Evolutionary conservation across 2,329 filamentous ascomycete species (phyloP).

Genomic region (Microsporum canis): DNA sequence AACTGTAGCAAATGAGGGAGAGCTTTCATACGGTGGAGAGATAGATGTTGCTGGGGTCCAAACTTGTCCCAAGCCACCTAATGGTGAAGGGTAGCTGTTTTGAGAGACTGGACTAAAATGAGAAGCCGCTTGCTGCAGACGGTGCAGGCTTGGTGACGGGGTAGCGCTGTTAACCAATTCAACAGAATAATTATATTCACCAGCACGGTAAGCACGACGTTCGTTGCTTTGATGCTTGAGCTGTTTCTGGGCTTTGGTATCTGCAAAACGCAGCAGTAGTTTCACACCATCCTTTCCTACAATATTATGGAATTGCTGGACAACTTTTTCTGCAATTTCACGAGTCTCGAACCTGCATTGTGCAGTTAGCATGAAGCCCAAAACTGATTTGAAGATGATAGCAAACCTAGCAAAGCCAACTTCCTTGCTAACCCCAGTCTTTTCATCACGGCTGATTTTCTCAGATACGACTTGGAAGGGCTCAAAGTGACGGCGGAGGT

Average conservation of each 20-base stretch:
- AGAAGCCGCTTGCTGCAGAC: slow-evolving; percentile 29
- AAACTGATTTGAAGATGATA: not conserved
- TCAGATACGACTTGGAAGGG: slow-evolving; percentile 65
- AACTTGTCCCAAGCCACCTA: slow-evolving; percentile 27
- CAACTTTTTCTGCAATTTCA: slow-evolving; percentile 80
- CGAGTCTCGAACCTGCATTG: slow-evolving; percentile 67
- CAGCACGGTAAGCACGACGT: slow-evolving; percentile 87
- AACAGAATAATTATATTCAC: slow-evolving; percentile 66
- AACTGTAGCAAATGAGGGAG: not conserved
- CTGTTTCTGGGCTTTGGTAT: slow-evolving; percentile 92
- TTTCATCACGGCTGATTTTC: slow-evolving; percentile 84
- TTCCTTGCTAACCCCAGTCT: slow-evolving; percentile 79
- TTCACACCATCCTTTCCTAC: slow-evolving; percentile 69
- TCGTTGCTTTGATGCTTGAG: slow-evolving; percentile 93
- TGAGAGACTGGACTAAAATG: slow-evolving; percentile 35
- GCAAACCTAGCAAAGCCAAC: slow-evolving; percentile 88
- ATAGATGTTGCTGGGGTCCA: slow-evolving; percentile 41
- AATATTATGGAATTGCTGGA: slow-evolving; percentile 72
- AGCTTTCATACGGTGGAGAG: slow-evolving; percentile 35
- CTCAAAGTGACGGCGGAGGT: slow-evolving; percentile 55
- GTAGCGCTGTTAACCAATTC: slow-evolving; percentile 36
- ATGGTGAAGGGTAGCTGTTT: slow-evolving; percentile 34
- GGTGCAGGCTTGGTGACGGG: slow-evolving; percentile 34
- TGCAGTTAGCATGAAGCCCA: not conserved
- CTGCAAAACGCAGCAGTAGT: slow-evolving; percentile 90